phyloP scores from a whole-genome alignment of 192 early-diverging fungal genomes.

The Podila horticola region DNA sequence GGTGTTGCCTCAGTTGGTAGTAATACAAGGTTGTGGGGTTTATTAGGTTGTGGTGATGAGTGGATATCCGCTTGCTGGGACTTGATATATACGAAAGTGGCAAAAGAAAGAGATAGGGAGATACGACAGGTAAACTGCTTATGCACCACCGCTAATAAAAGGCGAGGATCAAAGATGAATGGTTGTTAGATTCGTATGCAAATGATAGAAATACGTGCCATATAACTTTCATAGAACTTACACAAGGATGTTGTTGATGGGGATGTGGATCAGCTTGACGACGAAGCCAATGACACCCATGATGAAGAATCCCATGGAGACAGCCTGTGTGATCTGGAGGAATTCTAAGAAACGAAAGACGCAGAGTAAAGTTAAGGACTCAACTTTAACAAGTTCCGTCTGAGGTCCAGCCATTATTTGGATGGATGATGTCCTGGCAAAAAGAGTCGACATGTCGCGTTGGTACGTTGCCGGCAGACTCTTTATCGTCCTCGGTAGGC shows the following conservation, averaged over 20 bases:
- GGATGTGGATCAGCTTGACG: conserved; percentile 99
- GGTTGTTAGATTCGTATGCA: background rate
- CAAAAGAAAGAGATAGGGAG: background rate
- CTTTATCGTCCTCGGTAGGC: too few species aligned
- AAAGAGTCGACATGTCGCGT: too few species aligned
- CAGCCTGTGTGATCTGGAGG: conserved; percentile 91
- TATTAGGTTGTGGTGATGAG: too few species aligned
- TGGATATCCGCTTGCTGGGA: background rate
- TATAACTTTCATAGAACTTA: conserved; percentile 17
- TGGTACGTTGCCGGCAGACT: too few species aligned
- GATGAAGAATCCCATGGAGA: conserved; percentile 93
- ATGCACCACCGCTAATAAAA: conserved; percentile 45
- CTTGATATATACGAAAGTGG: background rate
- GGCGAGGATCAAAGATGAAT: background rate
- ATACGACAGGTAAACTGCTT: conserved; percentile 17
- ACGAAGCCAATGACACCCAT: conserved; percentile 98
- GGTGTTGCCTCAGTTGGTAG: too few species aligned
- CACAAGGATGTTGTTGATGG: conserved; percentile 99
- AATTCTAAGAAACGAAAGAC: conserved; percentile 75
- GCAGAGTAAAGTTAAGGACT: background rate
- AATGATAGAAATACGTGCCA: background rate
- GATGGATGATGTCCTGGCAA: too few species aligned
- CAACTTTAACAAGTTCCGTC: background rate
- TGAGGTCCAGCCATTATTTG: too few species aligned
- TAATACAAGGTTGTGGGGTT: too few species aligned